Percentiles rank a stretch among this genome's conserved stretches.
These are phyloP conservation scores for Euptelea pleiosperma DNA, from an alignment of 164 flowering plant species.

Conservation along the genomic window DNA sequence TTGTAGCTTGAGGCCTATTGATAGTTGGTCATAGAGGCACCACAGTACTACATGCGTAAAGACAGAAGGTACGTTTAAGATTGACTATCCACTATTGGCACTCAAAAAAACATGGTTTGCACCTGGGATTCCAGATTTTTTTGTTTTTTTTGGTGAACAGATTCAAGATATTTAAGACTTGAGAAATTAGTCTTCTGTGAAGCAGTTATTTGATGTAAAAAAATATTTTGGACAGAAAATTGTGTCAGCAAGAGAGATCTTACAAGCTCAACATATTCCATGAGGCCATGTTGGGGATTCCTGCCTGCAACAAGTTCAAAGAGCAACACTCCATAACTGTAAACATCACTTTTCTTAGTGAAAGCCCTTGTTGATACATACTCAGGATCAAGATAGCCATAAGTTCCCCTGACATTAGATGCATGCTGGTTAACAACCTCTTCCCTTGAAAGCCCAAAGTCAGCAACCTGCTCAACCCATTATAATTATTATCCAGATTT, in stretches of 20 bases:
- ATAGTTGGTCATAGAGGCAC: too few species aligned
- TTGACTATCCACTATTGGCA: too few species aligned
- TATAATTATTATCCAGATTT: not conserved
- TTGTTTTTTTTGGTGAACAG: too few species aligned
- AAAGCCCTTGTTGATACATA: conserved; percentile 76
- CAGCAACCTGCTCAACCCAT: conserved; percentile 71
- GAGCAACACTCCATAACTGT: conserved; percentile 88
- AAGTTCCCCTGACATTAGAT: conserved; percentile 77
- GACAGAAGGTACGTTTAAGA: too few species aligned
- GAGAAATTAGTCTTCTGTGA: not conserved
- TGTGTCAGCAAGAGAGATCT: too few species aligned
- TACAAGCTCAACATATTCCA: conserved; percentile 92
- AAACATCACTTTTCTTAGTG: conserved; percentile 93
- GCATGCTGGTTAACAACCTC: conserved; percentile 67
- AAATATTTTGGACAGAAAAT: too few species aligned
- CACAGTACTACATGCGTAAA: too few species aligned
- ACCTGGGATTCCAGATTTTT: too few species aligned
- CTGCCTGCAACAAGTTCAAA: conserved; percentile 88
- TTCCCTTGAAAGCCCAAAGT: conserved; percentile 97
- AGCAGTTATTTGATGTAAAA: not conserved
- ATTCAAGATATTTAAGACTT: not conserved
- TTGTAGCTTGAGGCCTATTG: too few species aligned
- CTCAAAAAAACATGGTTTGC: too few species aligned
- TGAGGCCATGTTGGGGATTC: conserved; percentile 88
- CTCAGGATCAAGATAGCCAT: conserved; percentile 97